These are phyloP conservation scores for Beauveria bassiana DNA, from an alignment of 2,329 filamentous ascomycete species.

Conservation along the genomic window DNA sequence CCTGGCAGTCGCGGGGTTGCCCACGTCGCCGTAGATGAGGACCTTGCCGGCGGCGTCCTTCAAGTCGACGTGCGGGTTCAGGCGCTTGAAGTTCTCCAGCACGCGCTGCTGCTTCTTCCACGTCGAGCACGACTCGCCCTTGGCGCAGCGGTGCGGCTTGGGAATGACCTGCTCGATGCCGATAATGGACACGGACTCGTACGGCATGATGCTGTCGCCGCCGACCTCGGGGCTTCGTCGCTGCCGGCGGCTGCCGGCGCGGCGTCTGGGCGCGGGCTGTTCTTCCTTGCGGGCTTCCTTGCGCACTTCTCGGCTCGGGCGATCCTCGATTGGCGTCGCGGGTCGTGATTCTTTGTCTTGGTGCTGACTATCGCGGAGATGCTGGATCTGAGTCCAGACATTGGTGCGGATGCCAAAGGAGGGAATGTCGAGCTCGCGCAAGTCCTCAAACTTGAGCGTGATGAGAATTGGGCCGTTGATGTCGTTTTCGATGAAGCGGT, in stretches of 20 bases:
- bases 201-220: constrained; percentile 65
- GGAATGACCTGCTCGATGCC: constrained; percentile 85
- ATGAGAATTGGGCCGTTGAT: constrained; percentile 83
- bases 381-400: constrained; percentile 72
- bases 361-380: constrained; percentile 50
- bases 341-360: constrained; percentile 44
- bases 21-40: constrained; percentile 70
- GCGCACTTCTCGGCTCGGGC: constrained; percentile 41
- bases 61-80: constrained; percentile 59
- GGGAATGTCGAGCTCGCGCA: constrained; percentile 71
- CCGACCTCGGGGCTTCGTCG: constrained; percentile 23
- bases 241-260: constrained; percentile 32
- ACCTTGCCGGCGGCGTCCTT: constrained; percentile 52
- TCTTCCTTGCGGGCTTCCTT: constrained; percentile 37
- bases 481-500: constrained; percentile 85
- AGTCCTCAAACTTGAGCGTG: constrained; percentile 84
- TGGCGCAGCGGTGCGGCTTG: constrained; percentile 75
- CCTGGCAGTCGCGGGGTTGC: constrained; percentile 60
- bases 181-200: constrained; percentile 83
- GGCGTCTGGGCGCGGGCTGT: constrained; percentile 25
- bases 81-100: constrained; percentile 65
- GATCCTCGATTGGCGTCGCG: constrained; percentile 55
- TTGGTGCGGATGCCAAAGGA: constrained; percentile 76
- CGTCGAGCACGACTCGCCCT: constrained; percentile 79
- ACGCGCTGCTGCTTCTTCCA: constrained; percentile 74